Conservation (phyloP, 345 rosid species). For the Eucalyptus cloeziana region DNA sequence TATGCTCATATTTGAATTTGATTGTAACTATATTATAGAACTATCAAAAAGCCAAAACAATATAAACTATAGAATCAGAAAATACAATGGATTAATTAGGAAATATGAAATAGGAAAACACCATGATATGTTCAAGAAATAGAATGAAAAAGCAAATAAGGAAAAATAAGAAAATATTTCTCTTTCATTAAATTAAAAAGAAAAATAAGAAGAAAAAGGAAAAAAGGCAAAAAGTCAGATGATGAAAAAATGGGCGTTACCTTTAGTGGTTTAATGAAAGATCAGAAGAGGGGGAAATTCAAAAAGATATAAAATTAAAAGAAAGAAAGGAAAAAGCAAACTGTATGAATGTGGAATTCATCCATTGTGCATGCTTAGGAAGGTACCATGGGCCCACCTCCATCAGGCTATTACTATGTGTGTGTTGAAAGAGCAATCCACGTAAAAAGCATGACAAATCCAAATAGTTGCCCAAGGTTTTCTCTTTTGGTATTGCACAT, state of each 20-base stretch:
- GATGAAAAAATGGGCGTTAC: not conserved
- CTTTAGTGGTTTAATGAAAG: not conserved
- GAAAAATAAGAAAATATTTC: not conserved
- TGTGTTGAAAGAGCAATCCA: not conserved
- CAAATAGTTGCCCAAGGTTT: fast-evolving
- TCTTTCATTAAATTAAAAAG: not conserved
- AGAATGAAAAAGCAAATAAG: too few relatives aligned
- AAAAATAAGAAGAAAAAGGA: not conserved
- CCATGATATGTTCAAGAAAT: not conserved
- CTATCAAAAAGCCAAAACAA: not conserved
- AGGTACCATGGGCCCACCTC: not conserved
- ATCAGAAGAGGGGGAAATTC: not conserved
- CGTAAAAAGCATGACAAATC: not conserved
- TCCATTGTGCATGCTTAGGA: not conserved
- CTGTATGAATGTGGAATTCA: fast-evolving
- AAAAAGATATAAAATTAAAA: not conserved
- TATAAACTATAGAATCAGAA: too few relatives aligned
- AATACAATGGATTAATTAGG: not conserved
- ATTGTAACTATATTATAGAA: too few relatives aligned
- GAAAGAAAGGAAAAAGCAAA: not conserved
- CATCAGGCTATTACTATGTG: fast-evolving
- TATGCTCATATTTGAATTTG: too few relatives aligned
- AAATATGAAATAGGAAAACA: too few relatives aligned
- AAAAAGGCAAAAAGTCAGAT: not conserved
- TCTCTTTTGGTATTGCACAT: not conserved